These are phyloP conservation scores for Phytophthora agathidicida DNA, from an alignment of 352 stramenopile species.

Conservation along the genomic window DNA sequence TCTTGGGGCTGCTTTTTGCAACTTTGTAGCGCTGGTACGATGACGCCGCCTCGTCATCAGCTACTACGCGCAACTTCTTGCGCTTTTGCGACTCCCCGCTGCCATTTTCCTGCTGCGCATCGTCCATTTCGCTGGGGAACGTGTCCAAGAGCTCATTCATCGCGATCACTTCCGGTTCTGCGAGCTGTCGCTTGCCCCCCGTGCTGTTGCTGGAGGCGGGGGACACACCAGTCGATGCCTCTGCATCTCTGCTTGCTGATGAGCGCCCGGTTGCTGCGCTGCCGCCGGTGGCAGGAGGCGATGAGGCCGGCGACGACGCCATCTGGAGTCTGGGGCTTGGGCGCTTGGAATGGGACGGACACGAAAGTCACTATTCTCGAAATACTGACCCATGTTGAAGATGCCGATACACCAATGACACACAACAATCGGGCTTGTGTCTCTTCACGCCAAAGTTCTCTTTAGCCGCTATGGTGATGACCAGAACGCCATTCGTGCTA, in stretches of 20 bases:
- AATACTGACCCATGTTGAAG: conserved; percentile 8
- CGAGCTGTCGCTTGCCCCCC: conserved; percentile 25
- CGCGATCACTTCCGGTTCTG: conserved; percentile 66
- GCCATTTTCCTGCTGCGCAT: conserved; percentile 23
- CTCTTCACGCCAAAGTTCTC: no score
- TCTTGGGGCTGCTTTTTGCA: conserved; percentile 5
- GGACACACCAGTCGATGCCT: background rate
- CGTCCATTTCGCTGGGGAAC: conserved; percentile 65
- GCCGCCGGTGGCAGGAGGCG: background rate
- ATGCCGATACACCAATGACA: no score
- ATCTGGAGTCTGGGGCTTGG: conserved; percentile 2
- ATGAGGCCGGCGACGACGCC: conserved; percentile 12
- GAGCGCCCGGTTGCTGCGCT: conserved; percentile 1
- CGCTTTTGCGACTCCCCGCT: conserved; percentile 15
- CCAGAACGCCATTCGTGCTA: conserved; percentile 7
- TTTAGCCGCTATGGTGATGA: conserved; percentile 10
- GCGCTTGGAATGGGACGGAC: no score
- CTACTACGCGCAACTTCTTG: background rate
- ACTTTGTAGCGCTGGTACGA: background rate
- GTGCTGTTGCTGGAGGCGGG: background rate
- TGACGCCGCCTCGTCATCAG: background rate
- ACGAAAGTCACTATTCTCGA: no score
- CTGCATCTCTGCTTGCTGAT: conserved; percentile 12
- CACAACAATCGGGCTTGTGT: no score
- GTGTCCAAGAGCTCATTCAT: conserved; percentile 73